These are phyloP conservation scores for Extremus antarcticus DNA, from an alignment of 495 filamentous ascomycete species.

Conservation along the genomic window DNA sequence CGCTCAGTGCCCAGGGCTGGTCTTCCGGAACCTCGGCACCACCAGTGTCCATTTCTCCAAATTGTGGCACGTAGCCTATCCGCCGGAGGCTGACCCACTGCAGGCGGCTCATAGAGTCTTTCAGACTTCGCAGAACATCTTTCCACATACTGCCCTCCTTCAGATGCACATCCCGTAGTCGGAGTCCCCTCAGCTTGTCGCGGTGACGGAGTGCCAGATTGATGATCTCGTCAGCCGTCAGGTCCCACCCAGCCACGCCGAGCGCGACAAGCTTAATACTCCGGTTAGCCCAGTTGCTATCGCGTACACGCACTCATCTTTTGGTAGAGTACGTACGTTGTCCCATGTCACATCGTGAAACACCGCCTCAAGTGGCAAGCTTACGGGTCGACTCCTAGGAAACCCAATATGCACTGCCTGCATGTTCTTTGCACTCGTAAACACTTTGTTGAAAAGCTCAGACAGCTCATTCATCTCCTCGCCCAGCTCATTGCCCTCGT, in stretches of 20 bases:
- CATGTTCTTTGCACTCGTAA: conserved; percentile 48
- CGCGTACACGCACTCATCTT: too few species aligned
- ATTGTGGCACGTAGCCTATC: conserved; percentile 49
- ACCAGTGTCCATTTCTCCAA: conserved; percentile 35
- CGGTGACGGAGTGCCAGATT: conserved; percentile 45
- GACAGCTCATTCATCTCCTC: conserved; percentile 46
- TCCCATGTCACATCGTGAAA: conserved; percentile 55
- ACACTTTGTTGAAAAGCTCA: conserved; percentile 43
- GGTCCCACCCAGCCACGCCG: conserved; percentile 54
- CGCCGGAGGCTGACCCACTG: conserved; percentile 50
- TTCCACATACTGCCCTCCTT: conserved; percentile 49
- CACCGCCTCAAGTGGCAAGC: conserved; percentile 45
- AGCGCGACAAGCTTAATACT: conserved; percentile 49
- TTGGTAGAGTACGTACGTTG: conserved; percentile 19
- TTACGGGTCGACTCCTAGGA: conserved; percentile 44
- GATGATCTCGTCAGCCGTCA: conserved; percentile 50
- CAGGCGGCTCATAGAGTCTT: conserved; percentile 46
- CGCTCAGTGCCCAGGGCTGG: conserved; percentile 27
- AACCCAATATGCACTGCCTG: conserved; percentile 59
- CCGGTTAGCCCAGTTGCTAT: too few species aligned
- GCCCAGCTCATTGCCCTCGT: conserved; percentile 45
- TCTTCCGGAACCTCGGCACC: conserved; percentile 39
- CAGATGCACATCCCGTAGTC: conserved; percentile 48
- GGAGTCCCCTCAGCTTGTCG: conserved; percentile 44
- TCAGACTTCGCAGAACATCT: conserved; percentile 46